These are phyloP conservation scores for Stephanodiscus minutulus DNA, from an alignment of 108 stramenopile species.

Conservation along the genomic window DNA sequence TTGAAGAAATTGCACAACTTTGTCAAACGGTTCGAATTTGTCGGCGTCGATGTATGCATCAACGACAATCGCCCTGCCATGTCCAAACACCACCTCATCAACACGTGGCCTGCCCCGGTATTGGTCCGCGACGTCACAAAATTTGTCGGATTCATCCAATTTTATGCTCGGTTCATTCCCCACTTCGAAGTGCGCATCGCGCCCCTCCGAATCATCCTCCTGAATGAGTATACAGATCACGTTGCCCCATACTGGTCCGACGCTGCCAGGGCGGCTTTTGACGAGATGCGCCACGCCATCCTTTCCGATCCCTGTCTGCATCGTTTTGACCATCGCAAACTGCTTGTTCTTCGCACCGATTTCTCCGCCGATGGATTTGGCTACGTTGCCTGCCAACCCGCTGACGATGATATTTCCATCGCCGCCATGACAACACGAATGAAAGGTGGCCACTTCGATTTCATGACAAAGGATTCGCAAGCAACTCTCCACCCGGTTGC, in stretches of 20 bases:
- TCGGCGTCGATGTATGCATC: slow-evolving; percentile 17
- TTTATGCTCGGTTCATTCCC: slow-evolving; percentile 19
- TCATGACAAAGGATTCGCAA: background rate
- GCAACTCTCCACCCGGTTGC: background rate
- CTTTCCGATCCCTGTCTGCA: background rate
- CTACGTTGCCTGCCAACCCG: background rate
- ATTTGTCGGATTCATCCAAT: slow-evolving; percentile 17
- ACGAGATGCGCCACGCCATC: background rate
- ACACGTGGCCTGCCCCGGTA: background rate
- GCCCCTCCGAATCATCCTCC: background rate
- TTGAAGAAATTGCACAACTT: slow-evolving; percentile 1
- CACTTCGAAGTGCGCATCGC: slow-evolving; percentile 7
- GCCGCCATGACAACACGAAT: background rate
- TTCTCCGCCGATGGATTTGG: background rate
- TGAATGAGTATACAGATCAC: background rate
- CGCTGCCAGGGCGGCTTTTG: background rate
- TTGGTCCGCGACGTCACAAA: slow-evolving; percentile 15
- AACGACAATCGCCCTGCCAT: slow-evolving; percentile 15
- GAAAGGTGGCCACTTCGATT: background rate
- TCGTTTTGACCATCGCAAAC: background rate
- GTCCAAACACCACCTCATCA: slow-evolving; percentile 1
- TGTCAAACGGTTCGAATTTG: slow-evolving; percentile 14
- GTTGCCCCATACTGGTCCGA: background rate
- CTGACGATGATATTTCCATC: background rate
- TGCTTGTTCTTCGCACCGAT: background rate